Evolutionary conservation across 1,139 yeast genomes (phyloP), one percentile per base, ranked within the genome.

Genomic region (Kluyveromyces sp.): DNA sequence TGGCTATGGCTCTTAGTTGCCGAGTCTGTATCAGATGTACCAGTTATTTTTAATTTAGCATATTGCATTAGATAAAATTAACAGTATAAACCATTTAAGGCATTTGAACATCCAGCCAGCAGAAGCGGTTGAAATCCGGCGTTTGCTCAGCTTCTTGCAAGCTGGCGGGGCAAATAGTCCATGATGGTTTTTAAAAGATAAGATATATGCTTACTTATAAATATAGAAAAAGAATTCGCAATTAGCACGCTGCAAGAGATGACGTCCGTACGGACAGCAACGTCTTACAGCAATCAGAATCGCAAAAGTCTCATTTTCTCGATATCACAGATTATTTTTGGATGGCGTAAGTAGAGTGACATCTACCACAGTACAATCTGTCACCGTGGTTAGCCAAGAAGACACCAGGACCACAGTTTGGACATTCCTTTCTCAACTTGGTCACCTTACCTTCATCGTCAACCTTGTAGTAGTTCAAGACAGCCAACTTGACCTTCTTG

Each of bases 341-440:
- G 31, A 20, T 19, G 20, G 41, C 41, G 78, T 80, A 83, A 71
- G 96, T 89, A 70, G 85, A 78, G 83, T 89, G 96, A 79, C 98
- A 92, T 80, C 86, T 89, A 78, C 98, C 98, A 77, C 98, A 92
- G 96, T 92, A 92, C 77, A 85, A 95, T 81, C 98, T 92, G 37
- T 26, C 38, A 74, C 79, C 77, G 94, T 86, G 92, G 89, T 88
- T 84, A 66, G 97, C 99, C 96, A 92, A 89, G 94, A 92, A 92
- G 74, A 87, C 84, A 83, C 96, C 96, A 63, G 96, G 94, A 80
- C 96, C 97, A 78, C 96, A 89, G 68, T 83, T 83, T 64, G 95
- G 89, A 78, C 98, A 94, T 77, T 92, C 97, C 75, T 95, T 89
- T 81, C 96, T 89, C 73, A 94, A 87, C 77, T 95, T 87, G 78